Conservation (phyloP, 1,284 basidiomycete species). For the Coriolopsis trogii region DNA sequence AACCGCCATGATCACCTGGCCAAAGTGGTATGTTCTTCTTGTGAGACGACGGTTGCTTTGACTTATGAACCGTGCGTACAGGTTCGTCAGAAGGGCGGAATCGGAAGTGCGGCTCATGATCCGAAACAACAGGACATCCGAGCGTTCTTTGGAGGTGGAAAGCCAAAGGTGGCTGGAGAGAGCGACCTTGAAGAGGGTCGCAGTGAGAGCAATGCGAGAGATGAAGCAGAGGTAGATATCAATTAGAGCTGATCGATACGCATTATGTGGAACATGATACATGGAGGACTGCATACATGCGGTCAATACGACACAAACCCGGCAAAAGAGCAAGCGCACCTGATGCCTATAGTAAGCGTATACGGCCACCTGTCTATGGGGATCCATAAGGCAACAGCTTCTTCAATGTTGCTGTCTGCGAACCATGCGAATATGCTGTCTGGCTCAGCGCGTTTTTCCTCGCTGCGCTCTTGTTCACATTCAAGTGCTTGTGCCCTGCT, state of each 20-base stretch:
- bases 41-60: neutral
- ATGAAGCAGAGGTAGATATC: conserved; percentile 33
- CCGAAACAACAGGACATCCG: conserved; percentile 77
- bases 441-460: conserved; percentile 67
- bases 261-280: conserved; percentile 20
- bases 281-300: conserved; percentile 1
- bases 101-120: conserved; percentile 74
- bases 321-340: too few species aligned
- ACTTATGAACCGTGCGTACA: conserved; percentile 30
- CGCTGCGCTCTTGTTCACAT: conserved; percentile 64
- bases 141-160: conserved; percentile 73
- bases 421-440: conserved; percentile 63
- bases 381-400: conserved; percentile 72
- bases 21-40: conserved; percentile 50
- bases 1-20: conserved; percentile 61
- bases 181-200: conserved; percentile 28
- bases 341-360: too few species aligned
- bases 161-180: conserved; percentile 1
- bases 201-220: conserved; percentile 37
- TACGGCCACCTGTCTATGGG: conserved; percentile 37
- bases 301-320: too few species aligned
- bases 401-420: conserved; percentile 67
- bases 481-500: conserved; percentile 72
- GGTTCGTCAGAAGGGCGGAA: conserved; percentile 79
- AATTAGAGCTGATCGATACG: conserved; percentile 5